Conservation (phyloP, 2,329 filamentous ascomycete genomes). For the Aspergillus latus region DNA sequence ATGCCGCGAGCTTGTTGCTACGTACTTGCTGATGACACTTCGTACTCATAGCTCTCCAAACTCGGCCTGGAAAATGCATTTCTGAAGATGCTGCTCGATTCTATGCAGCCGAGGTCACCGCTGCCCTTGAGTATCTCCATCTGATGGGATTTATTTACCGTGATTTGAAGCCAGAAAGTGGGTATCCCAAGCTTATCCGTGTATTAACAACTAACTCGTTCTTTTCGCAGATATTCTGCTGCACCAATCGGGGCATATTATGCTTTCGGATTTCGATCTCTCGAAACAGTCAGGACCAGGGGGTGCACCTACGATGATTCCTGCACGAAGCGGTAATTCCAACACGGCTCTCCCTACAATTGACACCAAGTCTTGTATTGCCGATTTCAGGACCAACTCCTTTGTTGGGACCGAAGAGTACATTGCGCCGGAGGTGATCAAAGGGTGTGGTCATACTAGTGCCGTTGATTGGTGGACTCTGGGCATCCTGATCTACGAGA, state of each 20-base stretch:
- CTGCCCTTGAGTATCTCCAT: conserved; percentile 93
- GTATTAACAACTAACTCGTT: conserved; percentile 31
- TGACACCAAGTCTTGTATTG: conserved; percentile 97
- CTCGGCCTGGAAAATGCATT: conserved; percentile 93
- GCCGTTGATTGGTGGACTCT: conserved; percentile 99
- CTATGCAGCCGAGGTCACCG: conserved; percentile 96
- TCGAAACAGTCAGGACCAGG: conserved; percentile 96
- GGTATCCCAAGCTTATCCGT: conserved; percentile 37
- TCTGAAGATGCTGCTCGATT: conserved; percentile 95
- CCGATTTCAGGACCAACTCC: conserved; percentile 96
- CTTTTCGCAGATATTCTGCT: conserved; percentile 79
- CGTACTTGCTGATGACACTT: conserved; percentile 11
- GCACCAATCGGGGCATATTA: conserved; percentile 99
- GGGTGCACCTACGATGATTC: conserved; percentile 96
- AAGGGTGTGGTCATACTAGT: conserved; percentile 96
- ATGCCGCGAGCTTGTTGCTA: background rate
- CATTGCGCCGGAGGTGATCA: conserved; percentile 97
- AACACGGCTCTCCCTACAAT: conserved; percentile 90
- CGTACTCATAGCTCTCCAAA: conserved; percentile 70
- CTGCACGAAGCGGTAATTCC: conserved; percentile 83
- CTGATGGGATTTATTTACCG: conserved; percentile 99
- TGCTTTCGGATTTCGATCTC: conserved; percentile 98
- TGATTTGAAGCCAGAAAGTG: conserved; percentile 95
- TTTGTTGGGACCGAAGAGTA: conserved; percentile 99
- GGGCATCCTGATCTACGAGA: conserved; percentile 96